Evolutionary conservation across 169 alveolate species (phyloP).

Genomic region (Perkinsus marinus): DNA sequence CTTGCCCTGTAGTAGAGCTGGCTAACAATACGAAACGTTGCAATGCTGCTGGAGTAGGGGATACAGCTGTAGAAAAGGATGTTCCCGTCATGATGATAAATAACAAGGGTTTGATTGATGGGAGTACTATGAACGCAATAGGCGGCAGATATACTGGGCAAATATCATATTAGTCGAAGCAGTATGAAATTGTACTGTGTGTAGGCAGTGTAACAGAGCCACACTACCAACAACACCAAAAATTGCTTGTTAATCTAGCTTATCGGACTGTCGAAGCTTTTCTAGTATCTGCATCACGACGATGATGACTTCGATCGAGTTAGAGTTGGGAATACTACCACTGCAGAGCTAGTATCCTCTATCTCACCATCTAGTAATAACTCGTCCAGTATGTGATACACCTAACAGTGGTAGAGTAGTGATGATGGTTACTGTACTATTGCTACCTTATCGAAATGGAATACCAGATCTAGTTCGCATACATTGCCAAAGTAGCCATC

Average conservation of each 20-base stretch:
- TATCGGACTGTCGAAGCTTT: slow-evolving; percentile 2
- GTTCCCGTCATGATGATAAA: too few relatives aligned
- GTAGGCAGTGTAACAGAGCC: background rate
- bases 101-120: too few relatives aligned
- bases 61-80: background rate
- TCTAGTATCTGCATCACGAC: background rate
- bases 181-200: background rate
- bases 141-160: background rate
- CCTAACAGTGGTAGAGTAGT: background rate
- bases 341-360: slow-evolving; percentile 37
- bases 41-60: background rate
- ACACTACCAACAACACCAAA: background rate
- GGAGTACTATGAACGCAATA: too few relatives aligned
- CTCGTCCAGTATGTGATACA: slow-evolving; percentile 40
- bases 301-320: background rate
- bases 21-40: background rate
- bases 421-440: background rate
- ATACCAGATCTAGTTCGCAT: slow-evolving; percentile 72
- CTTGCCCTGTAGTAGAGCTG: background rate
- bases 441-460: slow-evolving; percentile 67
- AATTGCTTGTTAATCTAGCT: slow-evolving; percentile 6
- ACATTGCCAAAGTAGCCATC: slow-evolving; percentile 72
- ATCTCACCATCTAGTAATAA: slow-evolving; percentile 63
- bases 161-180: background rate
- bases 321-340: slow-evolving; percentile 1